Base-by-base conservation (phyloP, 371 early-diverging fungal species). In the Mucor plumbeus region DNA sequence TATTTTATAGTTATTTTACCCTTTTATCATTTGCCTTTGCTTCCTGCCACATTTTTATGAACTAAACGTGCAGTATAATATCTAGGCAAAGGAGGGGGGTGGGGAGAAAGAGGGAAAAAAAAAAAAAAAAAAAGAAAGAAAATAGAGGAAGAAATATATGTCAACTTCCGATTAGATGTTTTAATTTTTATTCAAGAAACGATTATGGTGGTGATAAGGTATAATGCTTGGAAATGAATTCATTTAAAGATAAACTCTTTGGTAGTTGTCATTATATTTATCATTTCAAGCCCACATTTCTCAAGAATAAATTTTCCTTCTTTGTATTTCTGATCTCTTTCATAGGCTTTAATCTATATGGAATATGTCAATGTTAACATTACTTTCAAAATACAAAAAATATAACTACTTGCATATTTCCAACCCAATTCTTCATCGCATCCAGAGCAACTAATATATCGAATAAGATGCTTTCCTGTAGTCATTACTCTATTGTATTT, bases 271-370 rank as follows among this genome's bases (percentile, higher is more conserved):
- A 53, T 14, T 4, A 26, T 53, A 26, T 31, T 38, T 11, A 11
- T 38, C 11, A 38, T 19, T 21, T 53, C 53, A 53, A 68, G 47
- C 0, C 21, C 19, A 14, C 36, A 19, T 58, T 74, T 74, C 53
- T 85, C 87, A 13, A 92, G 73, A 40, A 92, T 87, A 71, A 83
- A 90, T 70, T 83, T 87, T 19, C 90, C 91, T 67, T 92, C 91
- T 74, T 92, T 92, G 80, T 90, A 92, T 63, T 82, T 88, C 67
- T 92, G 86, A 0, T 78, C 67, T 33, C 75, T 71, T 64, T 86
- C 86, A 63, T 78, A 88, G 10, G 92, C 90, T 53, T 85, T 80
- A 39, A 82, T 71, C 85, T 83, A 48, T 14, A 61, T 61, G 3
- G 26, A 31, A 62, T 21, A 14, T 54, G 39, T 57, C 47, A 40